Percentiles rank a stretch among this genome's conserved stretches.
Conservation (phyloP, 495 filamentous ascomycete species). For the Cercophora newfieldiana region DNA sequence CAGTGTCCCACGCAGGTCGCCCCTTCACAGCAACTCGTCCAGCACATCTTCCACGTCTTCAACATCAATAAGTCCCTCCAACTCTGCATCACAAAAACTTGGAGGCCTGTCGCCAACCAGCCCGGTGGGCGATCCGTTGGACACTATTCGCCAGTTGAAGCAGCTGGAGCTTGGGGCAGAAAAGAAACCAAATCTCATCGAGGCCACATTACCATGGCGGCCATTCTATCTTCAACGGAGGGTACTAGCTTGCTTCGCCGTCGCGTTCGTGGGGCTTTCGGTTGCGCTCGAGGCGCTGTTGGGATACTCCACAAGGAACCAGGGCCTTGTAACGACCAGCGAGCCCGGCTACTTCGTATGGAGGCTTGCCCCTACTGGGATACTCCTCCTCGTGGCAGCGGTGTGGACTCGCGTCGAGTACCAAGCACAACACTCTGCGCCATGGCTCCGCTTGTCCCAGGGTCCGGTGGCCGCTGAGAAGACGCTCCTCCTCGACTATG, state of each 20-base stretch:
- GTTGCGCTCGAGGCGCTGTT: conserved; percentile 20
- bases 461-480: conserved; percentile 14
- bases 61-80: conserved; percentile 25
- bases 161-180: conserved; percentile 15
- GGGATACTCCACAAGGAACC: conserved; percentile 15
- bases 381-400: conserved; percentile 25
- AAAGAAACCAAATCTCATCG: conserved; percentile 24
- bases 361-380: conserved; percentile 31
- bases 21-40: conserved; percentile 21
- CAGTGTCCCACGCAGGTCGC: conserved; percentile 24
- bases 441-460: conserved; percentile 30
- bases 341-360: conserved; percentile 28
- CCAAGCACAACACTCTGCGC: conserved; percentile 28
- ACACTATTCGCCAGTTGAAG: neutral
- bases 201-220: conserved; percentile 24
- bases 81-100: conserved; percentile 25
- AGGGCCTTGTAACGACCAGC: conserved; percentile 11
- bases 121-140: neutral
- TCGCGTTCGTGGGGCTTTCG: conserved; percentile 17
- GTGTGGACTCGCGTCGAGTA: conserved; percentile 36
- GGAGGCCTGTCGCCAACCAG: conserved; percentile 13
- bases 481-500: conserved; percentile 34
- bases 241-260: conserved; percentile 22
- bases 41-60: conserved; percentile 17
- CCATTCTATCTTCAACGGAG: conserved; percentile 30